Base-by-base conservation (phyloP, 495 filamentous ascomycete genomes). In the Penicillium silybi region DNA sequence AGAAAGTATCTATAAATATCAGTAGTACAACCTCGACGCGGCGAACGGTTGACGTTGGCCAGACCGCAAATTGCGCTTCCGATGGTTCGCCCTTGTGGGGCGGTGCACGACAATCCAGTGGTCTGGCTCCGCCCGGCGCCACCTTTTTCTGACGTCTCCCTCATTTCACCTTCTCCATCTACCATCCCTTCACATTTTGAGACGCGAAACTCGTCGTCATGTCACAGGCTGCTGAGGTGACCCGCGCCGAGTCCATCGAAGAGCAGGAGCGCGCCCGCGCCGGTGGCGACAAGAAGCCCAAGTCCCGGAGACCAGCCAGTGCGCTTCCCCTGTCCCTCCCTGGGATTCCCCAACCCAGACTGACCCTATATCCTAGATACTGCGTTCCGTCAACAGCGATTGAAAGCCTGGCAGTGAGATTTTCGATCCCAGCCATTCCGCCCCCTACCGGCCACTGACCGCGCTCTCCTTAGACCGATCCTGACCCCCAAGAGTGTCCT, bases 351-450 rank as follows among this genome's bases (percentile, higher is more conserved):
- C 16, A 25, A 23, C 46, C 50, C 40, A 29, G 42, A 4, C 41
- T 43, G 20, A 50, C 20, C 16, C 41, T 32, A 49, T 52, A 11
- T 44, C 17, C 27, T 59, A 92, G 88, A 95, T 76, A 96, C 90
- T 46, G 90, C 91, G 20, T 96, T 95, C 64, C 81, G 91, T 51
- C 91, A 95, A 65, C 91, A 96, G 61, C 82, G 91, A 62, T 64
- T 96, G 61, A 95, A 95, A 71, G 91, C 91, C 69, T 96, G 91
- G 91, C 91, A 96, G 85, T 91, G 73, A 74, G 85, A 73, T 49
- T 48, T 23, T 42, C 3, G 35, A 41, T 32, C 11, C 39, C 34
- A 35, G 27, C 41, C 27, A 32, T 18, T 26, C 18, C 16, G 35
- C 32, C 40, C 48, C 18, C 22, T 16, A 15, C 32, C 32, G 32